Percentiles rank a stretch among this genome's conserved stretches.
phyloP scores from a whole-genome alignment of 208 protist genomes.

The Leishmania amazonensis region DNA sequence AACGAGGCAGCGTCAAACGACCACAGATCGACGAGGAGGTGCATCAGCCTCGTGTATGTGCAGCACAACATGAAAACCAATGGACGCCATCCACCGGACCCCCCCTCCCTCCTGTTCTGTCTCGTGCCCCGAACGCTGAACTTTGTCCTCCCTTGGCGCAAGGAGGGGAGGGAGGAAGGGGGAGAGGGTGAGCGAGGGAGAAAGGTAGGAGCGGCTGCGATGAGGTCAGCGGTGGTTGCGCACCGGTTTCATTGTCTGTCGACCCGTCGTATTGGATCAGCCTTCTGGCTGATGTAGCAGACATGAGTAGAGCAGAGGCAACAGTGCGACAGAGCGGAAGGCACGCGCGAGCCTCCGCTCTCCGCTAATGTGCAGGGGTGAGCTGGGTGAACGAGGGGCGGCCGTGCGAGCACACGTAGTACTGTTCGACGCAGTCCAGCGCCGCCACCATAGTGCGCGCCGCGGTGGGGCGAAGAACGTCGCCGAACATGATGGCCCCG shows the following conservation, averaged over 20 bases:
- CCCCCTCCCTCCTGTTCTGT: not conserved
- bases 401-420: conserved; percentile 76
- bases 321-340: not conserved
- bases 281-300: not conserved
- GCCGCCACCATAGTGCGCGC: conserved; percentile 34
- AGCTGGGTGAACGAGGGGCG: conserved; percentile 57
- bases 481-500: conserved; percentile 82
- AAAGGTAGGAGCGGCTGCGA: not conserved
- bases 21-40: not conserved
- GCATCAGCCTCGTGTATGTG: not conserved
- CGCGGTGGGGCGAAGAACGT: conserved; percentile 34
- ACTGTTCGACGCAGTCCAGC: conserved; percentile 44
- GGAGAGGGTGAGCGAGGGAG: not conserved
- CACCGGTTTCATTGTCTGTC: not conserved
- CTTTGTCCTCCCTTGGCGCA: not conserved
- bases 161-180: not conserved
- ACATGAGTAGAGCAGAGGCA: not conserved
- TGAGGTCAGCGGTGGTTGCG: not conserved
- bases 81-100: not conserved
- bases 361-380: conserved; percentile 1
- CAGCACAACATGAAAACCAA: not conserved
- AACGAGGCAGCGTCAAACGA: not conserved
- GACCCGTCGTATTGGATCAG: too few species aligned
- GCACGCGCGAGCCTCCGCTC: not conserved
- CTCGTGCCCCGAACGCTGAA: not conserved